Evolutionary conservation across 148 eudicot species (phyloP).

Genomic region (Silene uniflora): DNA sequence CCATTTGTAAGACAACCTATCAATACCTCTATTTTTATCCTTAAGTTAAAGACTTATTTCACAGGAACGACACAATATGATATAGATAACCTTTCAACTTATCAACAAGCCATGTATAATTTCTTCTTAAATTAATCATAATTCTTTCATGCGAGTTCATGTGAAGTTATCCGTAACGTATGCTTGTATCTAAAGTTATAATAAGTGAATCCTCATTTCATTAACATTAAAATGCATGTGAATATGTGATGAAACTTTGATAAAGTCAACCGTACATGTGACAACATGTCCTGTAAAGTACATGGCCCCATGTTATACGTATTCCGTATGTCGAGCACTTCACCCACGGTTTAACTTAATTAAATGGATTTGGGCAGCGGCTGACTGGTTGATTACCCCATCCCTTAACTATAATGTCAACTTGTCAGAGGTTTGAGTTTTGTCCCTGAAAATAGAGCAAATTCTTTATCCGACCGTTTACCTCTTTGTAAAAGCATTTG

Average conservation of each 20-base stretch:
- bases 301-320: constrained; percentile 22
- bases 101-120: background rate
- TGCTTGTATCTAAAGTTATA: background rate
- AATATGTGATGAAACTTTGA: background rate
- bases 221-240: constrained; percentile 7
- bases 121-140: background rate
- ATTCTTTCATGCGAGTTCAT: background rate
- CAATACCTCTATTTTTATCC: too few relatives aligned
- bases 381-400: too few relatives aligned
- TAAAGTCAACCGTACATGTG: constrained; percentile 22
- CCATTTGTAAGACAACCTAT: too few relatives aligned
- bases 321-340: constrained; percentile 1
- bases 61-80: too few relatives aligned
- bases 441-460: too few relatives aligned
- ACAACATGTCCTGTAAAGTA: constrained; percentile 20
- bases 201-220: background rate
- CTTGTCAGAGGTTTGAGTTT: too few relatives aligned
- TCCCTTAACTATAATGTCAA: too few relatives aligned
- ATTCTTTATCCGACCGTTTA: too few relatives aligned
- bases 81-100: background rate
- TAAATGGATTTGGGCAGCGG: too few relatives aligned
- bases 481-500: too few relatives aligned
- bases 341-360: background rate
- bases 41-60: too few relatives aligned
- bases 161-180: background rate